phyloP scores from a whole-genome alignment of 305 asterid species.

The Striga hermonthica region DNA sequence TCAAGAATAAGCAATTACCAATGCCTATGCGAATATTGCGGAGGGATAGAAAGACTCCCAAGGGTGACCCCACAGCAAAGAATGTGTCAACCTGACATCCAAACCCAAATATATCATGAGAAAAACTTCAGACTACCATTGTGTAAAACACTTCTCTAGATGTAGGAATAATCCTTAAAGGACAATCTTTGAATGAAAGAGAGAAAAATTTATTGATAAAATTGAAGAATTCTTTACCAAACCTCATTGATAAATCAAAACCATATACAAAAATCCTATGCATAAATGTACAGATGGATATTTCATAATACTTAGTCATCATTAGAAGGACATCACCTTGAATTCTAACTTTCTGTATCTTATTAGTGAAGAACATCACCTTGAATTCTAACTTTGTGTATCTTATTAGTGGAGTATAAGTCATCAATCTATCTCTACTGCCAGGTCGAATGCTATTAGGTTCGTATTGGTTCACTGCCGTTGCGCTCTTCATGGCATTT shows the following conservation, averaged over 20 bases:
- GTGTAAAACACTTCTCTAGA: background rate
- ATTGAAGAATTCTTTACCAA: too few relatives aligned
- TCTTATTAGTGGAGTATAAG: slow-evolving; percentile 70
- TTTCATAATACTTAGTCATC: slow-evolving; percentile 4
- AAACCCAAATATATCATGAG: slow-evolving; percentile 27
- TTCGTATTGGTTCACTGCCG: slow-evolving; percentile 36
- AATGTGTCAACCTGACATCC: slow-evolving; percentile 85
- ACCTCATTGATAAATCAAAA: too few relatives aligned
- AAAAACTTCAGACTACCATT: slow-evolving; percentile 10
- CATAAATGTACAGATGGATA: background rate
- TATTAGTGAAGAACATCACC: slow-evolving; percentile 53
- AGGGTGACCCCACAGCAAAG: slow-evolving; percentile 95
- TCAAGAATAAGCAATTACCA: slow-evolving; percentile 49
- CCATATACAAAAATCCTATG: background rate
- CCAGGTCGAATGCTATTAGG: slow-evolving; percentile 38
- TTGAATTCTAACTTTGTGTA: slow-evolving; percentile 82
- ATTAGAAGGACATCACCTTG: slow-evolving; percentile 51
- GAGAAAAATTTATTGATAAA: too few relatives aligned
- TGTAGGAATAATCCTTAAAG: too few relatives aligned
- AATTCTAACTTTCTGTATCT: slow-evolving; percentile 75
- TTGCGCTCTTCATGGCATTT: slow-evolving; percentile 33
- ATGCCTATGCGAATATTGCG: slow-evolving; percentile 91
- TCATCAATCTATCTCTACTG: slow-evolving; percentile 47
- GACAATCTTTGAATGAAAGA: too few relatives aligned
- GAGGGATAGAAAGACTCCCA: slow-evolving; percentile 94